Base-by-base conservation (phyloP, 164 flowering plant genomes). In the Umbellularia californica region DNA sequence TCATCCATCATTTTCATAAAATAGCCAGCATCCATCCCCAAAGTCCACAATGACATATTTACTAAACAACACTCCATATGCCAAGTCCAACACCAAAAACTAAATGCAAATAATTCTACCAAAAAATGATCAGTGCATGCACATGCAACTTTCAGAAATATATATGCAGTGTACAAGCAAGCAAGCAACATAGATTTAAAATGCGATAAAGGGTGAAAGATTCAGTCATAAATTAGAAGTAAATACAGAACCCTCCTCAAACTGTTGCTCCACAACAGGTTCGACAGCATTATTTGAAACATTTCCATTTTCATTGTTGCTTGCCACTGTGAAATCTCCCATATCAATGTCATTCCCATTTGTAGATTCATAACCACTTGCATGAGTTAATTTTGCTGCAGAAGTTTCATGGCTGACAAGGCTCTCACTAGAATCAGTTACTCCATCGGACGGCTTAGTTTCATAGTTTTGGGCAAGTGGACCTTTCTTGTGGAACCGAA, bases 291-390 rank as follows among this genome's bases (percentile, higher is more conserved):
- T 81, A 69, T 75, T 81, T 14, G 81, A 70, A 75, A 77, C 81
- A 75, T 70, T 82, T 28, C 97, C 99, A 87, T 91, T 95, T 68
- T 85, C 90, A 28, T 71, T 75, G 55, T 70, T 63, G 72, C 60
- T 79, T 27, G 77, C 74, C 7, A 75, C 2, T 22, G 79, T 52
- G 19, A 55, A 72, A 80, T 70, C 52, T 80, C 89, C 89, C 76
- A 20, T 27, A 27, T 27, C 69, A 10, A 33, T 84, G 81, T 77
- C 82, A 81, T 76, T 80, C 0, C 87, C 91, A 83, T 86, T 89
- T 14, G 80, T 71, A 72, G 87, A 78, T 76, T 73, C 76, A 74
- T 80, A 85, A 71, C 24, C 81, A 79, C 75, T 76, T 74, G 76
- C 78, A 71, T 87, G 83, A 72, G 84, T 72, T 24, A 84, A 50